Percentiles rank a stretch among this genome's conserved stretches.
Conservation (phyloP, 1,284 basidiomycete species). For the Cryptococcus sp. region DNA sequence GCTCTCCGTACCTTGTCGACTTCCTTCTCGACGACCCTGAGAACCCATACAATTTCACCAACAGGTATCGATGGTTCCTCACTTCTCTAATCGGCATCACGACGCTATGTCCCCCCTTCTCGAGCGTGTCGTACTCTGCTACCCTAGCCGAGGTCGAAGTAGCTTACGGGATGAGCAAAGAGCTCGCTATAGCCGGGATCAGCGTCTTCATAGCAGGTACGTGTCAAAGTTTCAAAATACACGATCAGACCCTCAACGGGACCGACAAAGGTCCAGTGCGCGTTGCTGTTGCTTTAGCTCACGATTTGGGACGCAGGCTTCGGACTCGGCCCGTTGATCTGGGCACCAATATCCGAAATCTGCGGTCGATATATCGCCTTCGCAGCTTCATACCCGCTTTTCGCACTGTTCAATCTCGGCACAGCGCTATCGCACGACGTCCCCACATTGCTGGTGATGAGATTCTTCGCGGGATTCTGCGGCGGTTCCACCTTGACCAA, state of each 20-base stretch:
- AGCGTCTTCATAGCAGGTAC: slow-evolving; percentile 33
- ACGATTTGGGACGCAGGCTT: slow-evolving; percentile 14
- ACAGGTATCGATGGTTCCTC: slow-evolving; percentile 53
- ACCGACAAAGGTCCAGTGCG: background rate
- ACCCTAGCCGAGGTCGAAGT: slow-evolving; percentile 58
- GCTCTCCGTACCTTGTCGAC: slow-evolving; percentile 39
- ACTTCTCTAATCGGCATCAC: slow-evolving; percentile 50
- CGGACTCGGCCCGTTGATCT: slow-evolving; percentile 59
- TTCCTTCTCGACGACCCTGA: slow-evolving; percentile 61
- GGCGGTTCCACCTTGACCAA: slow-evolving; percentile 54
- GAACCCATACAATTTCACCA: slow-evolving; percentile 67
- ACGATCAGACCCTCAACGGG: background rate
- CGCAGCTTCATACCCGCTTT: slow-evolving; percentile 59
- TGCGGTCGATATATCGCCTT: slow-evolving; percentile 59
- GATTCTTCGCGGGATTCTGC: slow-evolving; percentile 50
- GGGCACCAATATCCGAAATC: slow-evolving; percentile 66
- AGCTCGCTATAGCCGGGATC: slow-evolving; percentile 63
- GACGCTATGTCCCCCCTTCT: slow-evolving; percentile 66
- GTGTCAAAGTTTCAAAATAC: background rate
- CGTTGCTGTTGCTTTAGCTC: background rate
- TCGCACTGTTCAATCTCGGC: slow-evolving; percentile 65
- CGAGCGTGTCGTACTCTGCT: slow-evolving; percentile 61
- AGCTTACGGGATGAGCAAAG: slow-evolving; percentile 57
- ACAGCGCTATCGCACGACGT: slow-evolving; percentile 64
- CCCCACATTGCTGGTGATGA: slow-evolving; percentile 59